Percentiles rank a stretch among this genome's conserved stretches.
Conservation (phyloP, 1,284 basidiomycete genomes). For the Kalmanozyma brasiliensis region DNA sequence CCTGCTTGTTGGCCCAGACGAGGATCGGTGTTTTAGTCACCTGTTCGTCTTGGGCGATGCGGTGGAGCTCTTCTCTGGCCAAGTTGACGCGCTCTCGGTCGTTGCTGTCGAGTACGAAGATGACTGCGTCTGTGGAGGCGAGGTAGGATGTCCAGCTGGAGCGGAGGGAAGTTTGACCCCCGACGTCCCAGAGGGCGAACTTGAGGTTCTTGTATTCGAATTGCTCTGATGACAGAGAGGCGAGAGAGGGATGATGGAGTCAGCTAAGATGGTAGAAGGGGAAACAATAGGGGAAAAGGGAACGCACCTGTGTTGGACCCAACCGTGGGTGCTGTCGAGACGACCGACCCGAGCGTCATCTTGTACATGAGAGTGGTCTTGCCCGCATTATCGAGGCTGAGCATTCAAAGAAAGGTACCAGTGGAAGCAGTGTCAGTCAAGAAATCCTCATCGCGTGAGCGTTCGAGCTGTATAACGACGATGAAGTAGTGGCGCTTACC, state of each 20-base stretch:
- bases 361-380: constrained; percentile 71
- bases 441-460: too few relatives aligned
- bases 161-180: constrained; percentile 70
- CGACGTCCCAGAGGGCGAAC: constrained; percentile 71
- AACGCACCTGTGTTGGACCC: constrained; percentile 68
- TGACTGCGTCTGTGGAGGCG: constrained; percentile 69
- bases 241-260: not conserved
- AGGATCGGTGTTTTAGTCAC: constrained; percentile 69
- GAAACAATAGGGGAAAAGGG: not conserved
- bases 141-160: constrained; percentile 70
- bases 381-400: constrained; percentile 70
- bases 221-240: constrained; percentile 23
- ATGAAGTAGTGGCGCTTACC: constrained; percentile 28
- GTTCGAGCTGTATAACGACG: not conserved
- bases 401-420: not conserved
- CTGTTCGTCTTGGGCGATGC: constrained; percentile 67
- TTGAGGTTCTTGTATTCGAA: constrained; percentile 71
- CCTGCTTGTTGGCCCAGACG: constrained; percentile 72
- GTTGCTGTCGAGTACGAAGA: constrained; percentile 71
- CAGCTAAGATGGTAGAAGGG: not conserved
- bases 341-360: constrained; percentile 71
- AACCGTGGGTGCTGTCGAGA: constrained; percentile 71
- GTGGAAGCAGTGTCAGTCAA: not conserved
- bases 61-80: constrained; percentile 70
- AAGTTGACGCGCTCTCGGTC: constrained; percentile 70